Evolutionary conservation across 345 rosid genomes (phyloP).

Genomic region (Luvunga scandens): DNA sequence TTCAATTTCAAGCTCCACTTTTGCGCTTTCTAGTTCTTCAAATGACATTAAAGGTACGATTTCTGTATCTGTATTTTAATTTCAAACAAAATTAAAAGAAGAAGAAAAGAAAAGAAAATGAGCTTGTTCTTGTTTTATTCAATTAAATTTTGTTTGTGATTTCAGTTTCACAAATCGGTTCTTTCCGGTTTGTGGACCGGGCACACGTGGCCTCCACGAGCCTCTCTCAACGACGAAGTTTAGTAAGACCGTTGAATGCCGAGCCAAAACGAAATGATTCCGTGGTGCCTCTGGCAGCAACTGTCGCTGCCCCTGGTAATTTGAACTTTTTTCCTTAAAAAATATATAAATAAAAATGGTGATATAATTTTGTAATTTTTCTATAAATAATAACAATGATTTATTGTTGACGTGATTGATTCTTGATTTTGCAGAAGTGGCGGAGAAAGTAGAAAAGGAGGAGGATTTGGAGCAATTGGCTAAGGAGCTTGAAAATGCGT

Average conservation of each 20-base stretch:
- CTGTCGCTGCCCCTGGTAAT: slow-evolving; percentile 63
- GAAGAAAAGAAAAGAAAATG: neutral
- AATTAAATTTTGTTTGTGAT: slow-evolving; percentile 1
- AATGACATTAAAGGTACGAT: slow-evolving; percentile 44
- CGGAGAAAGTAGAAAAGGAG: slow-evolving; percentile 45
- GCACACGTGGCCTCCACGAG: slow-evolving; percentile 27
- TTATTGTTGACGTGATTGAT: neutral
- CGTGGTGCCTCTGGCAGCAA: slow-evolving; percentile 49
- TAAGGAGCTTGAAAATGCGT: slow-evolving; percentile 56
- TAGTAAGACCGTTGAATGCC: slow-evolving; percentile 50
- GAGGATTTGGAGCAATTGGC: slow-evolving; percentile 65
- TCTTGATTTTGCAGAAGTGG: slow-evolving; percentile 44
- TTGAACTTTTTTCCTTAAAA: neutral
- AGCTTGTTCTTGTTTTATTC: neutral
- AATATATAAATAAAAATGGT: neutral
- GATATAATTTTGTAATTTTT: neutral
- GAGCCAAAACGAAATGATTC: slow-evolving; percentile 56
- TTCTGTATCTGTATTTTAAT: neutral
- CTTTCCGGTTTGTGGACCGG: slow-evolving; percentile 46
- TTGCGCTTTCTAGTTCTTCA: slow-evolving; percentile 27
- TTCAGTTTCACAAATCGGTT: slow-evolving; percentile 57
- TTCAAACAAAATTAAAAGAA: neutral
- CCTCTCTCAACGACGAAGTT: slow-evolving; percentile 38
- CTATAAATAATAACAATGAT: neutral
- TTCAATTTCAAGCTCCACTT: slow-evolving; percentile 36